Evolutionary conservation across 2,329 filamentous ascomycete genomes (phyloP).

Genomic region (Arthrobotrys pseudoclavata): DNA sequence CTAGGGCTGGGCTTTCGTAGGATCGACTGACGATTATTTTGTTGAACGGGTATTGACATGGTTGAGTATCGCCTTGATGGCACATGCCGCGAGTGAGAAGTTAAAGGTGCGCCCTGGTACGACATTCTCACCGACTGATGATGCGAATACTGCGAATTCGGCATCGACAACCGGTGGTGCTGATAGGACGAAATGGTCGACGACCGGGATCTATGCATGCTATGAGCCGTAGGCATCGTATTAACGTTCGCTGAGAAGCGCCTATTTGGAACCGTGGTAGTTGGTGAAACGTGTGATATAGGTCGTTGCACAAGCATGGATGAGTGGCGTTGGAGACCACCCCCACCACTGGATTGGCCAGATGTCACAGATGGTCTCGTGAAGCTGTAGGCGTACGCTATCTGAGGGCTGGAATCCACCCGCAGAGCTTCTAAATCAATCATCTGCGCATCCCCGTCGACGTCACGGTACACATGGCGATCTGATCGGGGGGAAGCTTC

Average conservation of each 20-base stretch:
- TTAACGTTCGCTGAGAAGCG: slow-evolving; percentile 45
- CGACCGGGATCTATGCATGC: slow-evolving; percentile 15
- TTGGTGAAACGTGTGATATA: slow-evolving; percentile 50
- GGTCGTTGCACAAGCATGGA: slow-evolving; percentile 47
- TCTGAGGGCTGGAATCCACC: slow-evolving; percentile 20
- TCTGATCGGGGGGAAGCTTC: slow-evolving; percentile 34
- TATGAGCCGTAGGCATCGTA: slow-evolving; percentile 20
- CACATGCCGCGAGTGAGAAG: slow-evolving; percentile 34
- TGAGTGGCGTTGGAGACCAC: slow-evolving; percentile 34
- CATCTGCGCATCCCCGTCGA: slow-evolving; percentile 53
- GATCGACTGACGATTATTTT: slow-evolving; percentile 36
- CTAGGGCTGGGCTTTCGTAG: slow-evolving; percentile 46
- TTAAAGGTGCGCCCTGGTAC: slow-evolving; percentile 39
- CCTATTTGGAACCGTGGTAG: slow-evolving; percentile 20
- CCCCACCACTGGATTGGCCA: slow-evolving; percentile 5
- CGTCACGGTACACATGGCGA: slow-evolving; percentile 42
- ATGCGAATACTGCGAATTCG: slow-evolving; percentile 23
- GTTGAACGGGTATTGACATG: slow-evolving; percentile 43
- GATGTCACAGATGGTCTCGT: slow-evolving; percentile 38
- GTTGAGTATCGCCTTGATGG: slow-evolving; percentile 48
- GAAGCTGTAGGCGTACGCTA: slow-evolving; percentile 43
- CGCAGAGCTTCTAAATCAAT: slow-evolving; percentile 49
- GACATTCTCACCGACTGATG: slow-evolving; percentile 30
- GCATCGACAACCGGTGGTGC: slow-evolving; percentile 44
- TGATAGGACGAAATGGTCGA: slow-evolving; percentile 42